Conservation (phyloP, 768 basidiomycete species). For the Daedaleopsis nitida region DNA sequence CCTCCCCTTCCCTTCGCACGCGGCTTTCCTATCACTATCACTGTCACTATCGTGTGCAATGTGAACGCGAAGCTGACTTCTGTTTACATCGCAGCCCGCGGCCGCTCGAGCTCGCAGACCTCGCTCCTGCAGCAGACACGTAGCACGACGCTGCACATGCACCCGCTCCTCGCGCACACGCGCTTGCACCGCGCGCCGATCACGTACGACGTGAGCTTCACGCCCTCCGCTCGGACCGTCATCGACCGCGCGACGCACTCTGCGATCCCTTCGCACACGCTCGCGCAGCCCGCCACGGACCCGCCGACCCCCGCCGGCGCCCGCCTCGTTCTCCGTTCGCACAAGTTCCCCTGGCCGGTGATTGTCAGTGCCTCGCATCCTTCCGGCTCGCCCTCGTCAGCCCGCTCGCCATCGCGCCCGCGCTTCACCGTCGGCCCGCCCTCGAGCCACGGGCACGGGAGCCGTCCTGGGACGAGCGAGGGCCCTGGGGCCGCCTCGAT, state of each 20-base stretch:
- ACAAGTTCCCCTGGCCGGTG: conserved; percentile 65
- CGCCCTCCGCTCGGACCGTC: conserved; percentile 59
- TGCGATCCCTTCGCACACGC: conserved; percentile 56
- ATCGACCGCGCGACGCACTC: conserved; percentile 55
- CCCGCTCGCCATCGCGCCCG: conserved; percentile 17
- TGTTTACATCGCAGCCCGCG: conserved; percentile 21
- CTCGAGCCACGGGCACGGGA: conserved; percentile 23
- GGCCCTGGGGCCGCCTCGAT: conserved; percentile 30
- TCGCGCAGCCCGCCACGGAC: conserved; percentile 65
- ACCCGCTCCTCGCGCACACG: conserved; percentile 61
- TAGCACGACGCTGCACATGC: conserved; percentile 52
- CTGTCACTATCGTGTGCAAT: no score
- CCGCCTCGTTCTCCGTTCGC: conserved; percentile 52
- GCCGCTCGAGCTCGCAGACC: conserved; percentile 24
- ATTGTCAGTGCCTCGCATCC: conserved; percentile 41
- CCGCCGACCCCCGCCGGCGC: conserved; percentile 50
- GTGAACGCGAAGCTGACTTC: neutral
- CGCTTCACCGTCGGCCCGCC: conserved; percentile 33
- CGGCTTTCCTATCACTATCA: no score
- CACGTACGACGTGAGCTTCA: conserved; percentile 57
- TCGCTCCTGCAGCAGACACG: conserved; percentile 31
- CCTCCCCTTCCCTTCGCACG: no score
- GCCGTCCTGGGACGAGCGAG: conserved; percentile 22
- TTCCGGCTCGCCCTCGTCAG: neutral
- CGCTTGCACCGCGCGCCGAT: conserved; percentile 61